Conservation (phyloP, 2,329 filamentous ascomycete species). For the Alternaria atra region DNA sequence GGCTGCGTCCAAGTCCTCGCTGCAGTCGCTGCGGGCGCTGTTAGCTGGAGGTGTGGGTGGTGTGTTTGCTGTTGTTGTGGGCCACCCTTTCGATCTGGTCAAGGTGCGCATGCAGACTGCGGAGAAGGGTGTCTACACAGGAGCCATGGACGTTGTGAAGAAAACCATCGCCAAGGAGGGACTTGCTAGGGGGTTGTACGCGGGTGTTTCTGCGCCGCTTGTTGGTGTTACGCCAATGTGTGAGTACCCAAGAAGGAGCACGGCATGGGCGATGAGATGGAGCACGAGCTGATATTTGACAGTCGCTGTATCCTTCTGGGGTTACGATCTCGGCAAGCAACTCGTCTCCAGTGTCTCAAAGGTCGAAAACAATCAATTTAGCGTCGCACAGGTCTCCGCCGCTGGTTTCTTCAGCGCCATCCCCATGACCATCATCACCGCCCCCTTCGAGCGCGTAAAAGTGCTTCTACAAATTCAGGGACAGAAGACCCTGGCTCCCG, state of each 20-base stretch:
- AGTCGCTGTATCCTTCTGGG: constrained; percentile 77
- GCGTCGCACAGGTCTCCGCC: constrained; percentile 85
- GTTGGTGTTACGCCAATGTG: constrained; percentile 99
- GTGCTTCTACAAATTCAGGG: constrained; percentile 98
- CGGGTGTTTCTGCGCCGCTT: constrained; percentile 93
- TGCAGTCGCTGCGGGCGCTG: constrained; percentile 79
- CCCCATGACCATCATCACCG: constrained; percentile 98
- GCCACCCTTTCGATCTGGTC: constrained; percentile 96
- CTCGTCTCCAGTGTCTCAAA: constrained; percentile 76
- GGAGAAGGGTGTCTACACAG: constrained; percentile 88
- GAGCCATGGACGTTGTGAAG: constrained; percentile 88
- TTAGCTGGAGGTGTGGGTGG: constrained; percentile 92
- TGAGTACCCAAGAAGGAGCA: constrained; percentile 61
- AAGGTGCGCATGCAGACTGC: constrained; percentile 98
- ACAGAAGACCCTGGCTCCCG: constrained; percentile 82
- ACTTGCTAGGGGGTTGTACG: constrained; percentile 81
- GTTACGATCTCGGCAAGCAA: constrained; percentile 93
- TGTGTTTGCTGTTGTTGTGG: constrained; percentile 88
- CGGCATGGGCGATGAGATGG: background rate
- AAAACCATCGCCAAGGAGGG: constrained; percentile 91
- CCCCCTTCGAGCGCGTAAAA: constrained; percentile 98
- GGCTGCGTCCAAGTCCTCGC: constrained; percentile 61
- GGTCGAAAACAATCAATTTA: constrained; percentile 74
- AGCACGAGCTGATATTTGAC: constrained; percentile 13
- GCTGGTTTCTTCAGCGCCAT: constrained; percentile 96